Conservation (phyloP, 192 early-diverging fungal genomes). For the Rhizoclosmatium sp. region DNA sequence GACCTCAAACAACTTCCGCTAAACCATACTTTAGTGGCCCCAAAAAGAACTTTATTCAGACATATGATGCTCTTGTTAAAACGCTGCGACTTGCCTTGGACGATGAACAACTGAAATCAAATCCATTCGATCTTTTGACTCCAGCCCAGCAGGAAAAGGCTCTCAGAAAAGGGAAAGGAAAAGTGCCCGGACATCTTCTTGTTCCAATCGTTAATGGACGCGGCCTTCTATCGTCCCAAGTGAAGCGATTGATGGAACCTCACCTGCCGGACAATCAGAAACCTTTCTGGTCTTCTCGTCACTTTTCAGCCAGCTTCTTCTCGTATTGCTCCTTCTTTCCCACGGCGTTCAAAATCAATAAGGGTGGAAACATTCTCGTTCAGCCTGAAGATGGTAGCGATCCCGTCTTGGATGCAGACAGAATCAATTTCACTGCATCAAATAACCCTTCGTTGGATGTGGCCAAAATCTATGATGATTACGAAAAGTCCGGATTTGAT, state of each 20-base stretch:
- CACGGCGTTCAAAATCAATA: constrained; percentile 2
- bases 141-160: background rate
- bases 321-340: constrained; percentile 19
- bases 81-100: background rate
- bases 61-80: constrained; percentile 7
- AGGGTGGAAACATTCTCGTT: background rate
- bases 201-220: constrained; percentile 1
- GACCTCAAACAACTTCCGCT: background rate
- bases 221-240: background rate
- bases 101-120: background rate
- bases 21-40: background rate
- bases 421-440: background rate
- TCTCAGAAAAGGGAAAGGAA: background rate
- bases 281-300: constrained; percentile 13
- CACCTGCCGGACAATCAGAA: constrained; percentile 10
- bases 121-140: background rate
- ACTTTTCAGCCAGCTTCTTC: constrained; percentile 13
- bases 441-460: background rate
- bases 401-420: background rate
- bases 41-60: background rate
- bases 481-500: constrained; percentile 19
- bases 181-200: background rate
- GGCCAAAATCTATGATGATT: constrained; percentile 9
- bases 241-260: background rate
- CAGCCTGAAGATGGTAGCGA: background rate